These are phyloP conservation scores for Kodamaea leandrae DNA, from an alignment of 805 yeast genomes.

Conservation along the genomic window DNA sequence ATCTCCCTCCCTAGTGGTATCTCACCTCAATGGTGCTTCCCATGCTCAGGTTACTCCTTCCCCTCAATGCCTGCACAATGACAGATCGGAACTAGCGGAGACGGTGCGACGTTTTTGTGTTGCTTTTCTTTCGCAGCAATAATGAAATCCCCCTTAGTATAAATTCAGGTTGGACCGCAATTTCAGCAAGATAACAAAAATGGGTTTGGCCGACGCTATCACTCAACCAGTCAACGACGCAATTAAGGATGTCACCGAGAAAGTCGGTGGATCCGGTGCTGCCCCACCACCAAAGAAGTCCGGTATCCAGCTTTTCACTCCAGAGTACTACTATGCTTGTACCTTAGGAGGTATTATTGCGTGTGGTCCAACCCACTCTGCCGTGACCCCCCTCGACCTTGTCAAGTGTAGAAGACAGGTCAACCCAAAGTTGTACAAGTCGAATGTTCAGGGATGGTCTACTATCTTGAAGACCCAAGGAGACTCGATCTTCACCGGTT, in stretches of 20 bases:
- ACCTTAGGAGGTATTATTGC: constrained; percentile 79
- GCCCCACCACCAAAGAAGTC: constrained; percentile 5
- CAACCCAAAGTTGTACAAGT: constrained; percentile 63
- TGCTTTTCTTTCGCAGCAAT: constrained; percentile 3
- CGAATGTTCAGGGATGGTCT: constrained; percentile 80
- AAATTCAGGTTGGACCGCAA: not conserved
- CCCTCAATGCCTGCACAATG: no score
- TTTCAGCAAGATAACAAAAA: not conserved
- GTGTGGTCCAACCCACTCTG: constrained; percentile 95
- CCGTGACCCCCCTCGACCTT: constrained; percentile 88
- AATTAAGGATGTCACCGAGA: constrained; percentile 18
- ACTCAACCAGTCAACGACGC: constrained; percentile 32
- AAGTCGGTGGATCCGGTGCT: constrained; percentile 9
- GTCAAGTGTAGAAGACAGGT: constrained; percentile 95
- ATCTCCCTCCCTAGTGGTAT: no score
- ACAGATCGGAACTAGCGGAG: not conserved
- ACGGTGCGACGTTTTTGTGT: no score
- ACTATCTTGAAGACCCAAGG: constrained; percentile 76
- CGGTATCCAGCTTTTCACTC: constrained; percentile 51
- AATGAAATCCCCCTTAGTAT: not conserved
- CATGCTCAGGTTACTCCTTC: no score
- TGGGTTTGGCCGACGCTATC: constrained; percentile 26
- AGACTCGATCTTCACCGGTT: constrained; percentile 77
- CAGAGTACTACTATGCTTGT: constrained; percentile 69
- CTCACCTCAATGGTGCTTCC: no score